phyloP scores from a whole-genome alignment of 176 grass and related monocot species.

The Pontederia paniculata region DNA sequence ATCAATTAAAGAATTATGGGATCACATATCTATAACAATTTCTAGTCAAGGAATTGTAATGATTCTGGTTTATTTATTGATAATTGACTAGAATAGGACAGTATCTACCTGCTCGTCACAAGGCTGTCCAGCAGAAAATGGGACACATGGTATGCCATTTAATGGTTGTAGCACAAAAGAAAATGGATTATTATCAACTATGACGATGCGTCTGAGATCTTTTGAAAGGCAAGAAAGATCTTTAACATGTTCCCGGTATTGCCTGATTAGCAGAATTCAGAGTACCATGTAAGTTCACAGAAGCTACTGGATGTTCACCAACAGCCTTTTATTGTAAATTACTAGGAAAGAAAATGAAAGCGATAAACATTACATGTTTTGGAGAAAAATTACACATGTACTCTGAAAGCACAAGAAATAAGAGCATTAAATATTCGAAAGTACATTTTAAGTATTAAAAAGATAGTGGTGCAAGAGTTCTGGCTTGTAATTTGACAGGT shows the following conservation, averaged over 20 bases:
- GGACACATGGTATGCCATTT: constrained; percentile 94
- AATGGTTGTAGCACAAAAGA: constrained; percentile 92
- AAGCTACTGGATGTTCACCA: not conserved
- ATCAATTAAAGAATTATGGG: constrained; percentile 18
- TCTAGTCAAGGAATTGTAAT: too few relatives aligned
- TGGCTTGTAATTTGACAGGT: too few relatives aligned
- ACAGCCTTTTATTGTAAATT: too few relatives aligned
- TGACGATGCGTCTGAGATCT: constrained; percentile 55
- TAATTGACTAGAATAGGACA: constrained; percentile 1
- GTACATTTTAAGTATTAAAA: too few relatives aligned
- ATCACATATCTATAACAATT: too few relatives aligned
- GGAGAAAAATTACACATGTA: too few relatives aligned
- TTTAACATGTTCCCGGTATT: constrained; percentile 96
- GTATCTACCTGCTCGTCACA: constrained; percentile 62
- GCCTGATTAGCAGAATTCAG: constrained; percentile 36
- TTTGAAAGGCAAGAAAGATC: constrained; percentile 83
- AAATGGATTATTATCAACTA: constrained; percentile 98
- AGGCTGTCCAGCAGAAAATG: constrained; percentile 83
- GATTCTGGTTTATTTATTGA: too few relatives aligned
- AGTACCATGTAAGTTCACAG: not conserved
- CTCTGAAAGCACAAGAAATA: too few relatives aligned
- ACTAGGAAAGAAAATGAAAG: too few relatives aligned
- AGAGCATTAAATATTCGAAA: too few relatives aligned
- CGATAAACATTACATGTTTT: too few relatives aligned
- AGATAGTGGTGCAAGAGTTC: too few relatives aligned